These are phyloP conservation scores for Kodamaea sagamina DNA, from an alignment of 805 yeast genomes.

Conservation along the genomic window DNA sequence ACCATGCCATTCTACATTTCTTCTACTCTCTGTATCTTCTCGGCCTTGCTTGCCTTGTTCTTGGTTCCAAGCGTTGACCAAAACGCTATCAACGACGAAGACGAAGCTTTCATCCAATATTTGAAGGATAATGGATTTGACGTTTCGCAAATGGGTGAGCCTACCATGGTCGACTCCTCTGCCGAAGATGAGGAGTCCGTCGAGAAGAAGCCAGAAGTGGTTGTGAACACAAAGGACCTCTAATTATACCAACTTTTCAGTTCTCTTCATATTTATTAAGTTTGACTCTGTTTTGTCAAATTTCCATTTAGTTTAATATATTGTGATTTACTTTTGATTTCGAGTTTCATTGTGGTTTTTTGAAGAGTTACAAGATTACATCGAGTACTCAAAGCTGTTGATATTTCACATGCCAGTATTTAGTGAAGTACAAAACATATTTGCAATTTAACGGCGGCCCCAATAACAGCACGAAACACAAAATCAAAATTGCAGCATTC, in stretches of 20 bases:
- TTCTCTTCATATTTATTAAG: background rate
- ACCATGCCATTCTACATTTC: conserved; percentile 82
- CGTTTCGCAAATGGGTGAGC: conserved; percentile 52
- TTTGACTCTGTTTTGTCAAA: no score
- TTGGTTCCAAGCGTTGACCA: conserved; percentile 80
- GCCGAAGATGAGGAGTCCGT: conserved; percentile 1
- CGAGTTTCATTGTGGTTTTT: no score
- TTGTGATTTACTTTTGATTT: no score
- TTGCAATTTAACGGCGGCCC: no score
- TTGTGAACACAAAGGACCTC: conserved; percentile 4
- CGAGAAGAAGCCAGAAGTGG: conserved; percentile 7
- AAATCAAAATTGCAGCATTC: conserved; percentile 1
- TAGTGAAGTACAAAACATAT: no score
- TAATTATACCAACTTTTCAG: conserved; percentile 3
- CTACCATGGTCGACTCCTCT: conserved; percentile 1
- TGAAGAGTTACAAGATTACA: no score
- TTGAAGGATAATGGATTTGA: conserved; percentile 71
- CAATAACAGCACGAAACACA: background rate
- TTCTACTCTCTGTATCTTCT: conserved; percentile 68
- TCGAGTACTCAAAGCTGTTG: no score
- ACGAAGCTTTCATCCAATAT: conserved; percentile 65
- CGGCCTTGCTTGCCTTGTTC: conserved; percentile 68
- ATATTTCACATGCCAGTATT: no score
- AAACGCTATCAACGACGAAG: conserved; percentile 77
- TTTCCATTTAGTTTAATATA: no score